Evolutionary conservation across 2,329 filamentous ascomycete genomes (phyloP).

Genomic region (Botryosphaeria dothidea): DNA sequence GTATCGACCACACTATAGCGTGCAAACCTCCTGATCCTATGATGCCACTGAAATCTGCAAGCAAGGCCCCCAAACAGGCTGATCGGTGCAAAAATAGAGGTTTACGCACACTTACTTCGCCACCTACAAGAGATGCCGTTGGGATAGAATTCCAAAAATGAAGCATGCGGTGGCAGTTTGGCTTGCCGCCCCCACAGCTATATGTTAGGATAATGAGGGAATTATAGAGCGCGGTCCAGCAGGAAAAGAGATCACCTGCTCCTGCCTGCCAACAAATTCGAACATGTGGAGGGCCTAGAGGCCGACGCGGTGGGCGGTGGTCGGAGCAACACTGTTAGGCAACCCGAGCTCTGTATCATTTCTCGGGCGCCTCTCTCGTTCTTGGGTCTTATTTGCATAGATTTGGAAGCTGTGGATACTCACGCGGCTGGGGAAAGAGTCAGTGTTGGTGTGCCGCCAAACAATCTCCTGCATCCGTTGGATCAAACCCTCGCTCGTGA

Average conservation of each 20-base stretch:
- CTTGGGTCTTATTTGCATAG: neutral
- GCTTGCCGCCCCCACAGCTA: conserved; percentile 4
- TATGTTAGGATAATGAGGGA: conserved; percentile 4
- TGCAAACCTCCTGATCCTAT: conserved; percentile 1
- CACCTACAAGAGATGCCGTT: neutral
- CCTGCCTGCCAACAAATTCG: neutral
- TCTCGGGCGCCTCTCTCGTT: neutral
- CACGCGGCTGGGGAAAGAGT: conserved; percentile 3
- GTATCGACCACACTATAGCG: neutral
- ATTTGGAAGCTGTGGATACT: conserved; percentile 9
- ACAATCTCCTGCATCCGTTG: neutral
- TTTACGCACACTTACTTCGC: neutral
- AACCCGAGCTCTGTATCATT: neutral
- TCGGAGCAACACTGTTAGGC: neutral
- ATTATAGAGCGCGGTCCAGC: neutral
- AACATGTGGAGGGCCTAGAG: neutral
- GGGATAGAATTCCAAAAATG: conserved; percentile 4
- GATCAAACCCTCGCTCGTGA: neutral
- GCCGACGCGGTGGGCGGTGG: neutral
- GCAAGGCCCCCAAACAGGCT: neutral
- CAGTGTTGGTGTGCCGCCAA: neutral
- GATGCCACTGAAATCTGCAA: neutral
- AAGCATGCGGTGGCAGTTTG: conserved; percentile 11
- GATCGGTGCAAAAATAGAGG: neutral
- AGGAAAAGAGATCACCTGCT: conserved; percentile 5